Percentiles rank a stretch among this genome's conserved stretches.
phyloP scores from a whole-genome alignment of 108 stramenopile genomes.

The Skeletonema marinoi region DNA sequence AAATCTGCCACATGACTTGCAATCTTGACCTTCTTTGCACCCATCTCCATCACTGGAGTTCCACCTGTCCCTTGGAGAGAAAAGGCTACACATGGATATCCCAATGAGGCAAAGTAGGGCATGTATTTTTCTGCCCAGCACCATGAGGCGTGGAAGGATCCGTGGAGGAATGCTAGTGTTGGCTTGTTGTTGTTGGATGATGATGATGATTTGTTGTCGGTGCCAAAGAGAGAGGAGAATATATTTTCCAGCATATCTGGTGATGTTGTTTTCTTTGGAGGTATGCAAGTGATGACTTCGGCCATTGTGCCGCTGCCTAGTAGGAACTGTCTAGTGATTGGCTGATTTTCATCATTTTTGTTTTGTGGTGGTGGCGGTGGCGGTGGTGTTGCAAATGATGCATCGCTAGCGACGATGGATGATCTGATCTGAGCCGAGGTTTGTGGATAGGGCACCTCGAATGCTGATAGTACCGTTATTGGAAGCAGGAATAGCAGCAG shows the following conservation, averaged over 20 bases:
- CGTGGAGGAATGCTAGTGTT: constrained; percentile 52
- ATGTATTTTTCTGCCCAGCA: constrained; percentile 59
- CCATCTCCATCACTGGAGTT: constrained; percentile 35
- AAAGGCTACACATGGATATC: constrained; percentile 47
- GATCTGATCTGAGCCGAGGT: constrained; percentile 27
- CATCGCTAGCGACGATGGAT: background rate
- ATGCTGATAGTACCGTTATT: background rate
- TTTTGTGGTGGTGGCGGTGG: background rate
- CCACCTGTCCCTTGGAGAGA: constrained; percentile 57
- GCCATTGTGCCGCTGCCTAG: constrained; percentile 39
- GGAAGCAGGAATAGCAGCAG: background rate
- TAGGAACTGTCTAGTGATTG: constrained; percentile 13
- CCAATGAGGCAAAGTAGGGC: constrained; percentile 49
- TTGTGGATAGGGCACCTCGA: constrained; percentile 20
- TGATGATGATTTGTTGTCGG: constrained; percentile 1
- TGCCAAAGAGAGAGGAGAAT: constrained; percentile 13
- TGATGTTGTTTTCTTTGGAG: background rate
- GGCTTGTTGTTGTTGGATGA: constrained; percentile 26
- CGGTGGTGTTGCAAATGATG: background rate
- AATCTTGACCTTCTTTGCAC: constrained; percentile 46
- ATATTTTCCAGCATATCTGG: constrained; percentile 2
- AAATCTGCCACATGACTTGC: constrained; percentile 46
- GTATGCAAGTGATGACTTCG: constrained; percentile 32
- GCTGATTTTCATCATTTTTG: background rate
- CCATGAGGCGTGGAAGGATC: constrained; percentile 64